phyloP scores from a whole-genome alignment of 345 rosid genomes.

The Camelina hispida region DNA sequence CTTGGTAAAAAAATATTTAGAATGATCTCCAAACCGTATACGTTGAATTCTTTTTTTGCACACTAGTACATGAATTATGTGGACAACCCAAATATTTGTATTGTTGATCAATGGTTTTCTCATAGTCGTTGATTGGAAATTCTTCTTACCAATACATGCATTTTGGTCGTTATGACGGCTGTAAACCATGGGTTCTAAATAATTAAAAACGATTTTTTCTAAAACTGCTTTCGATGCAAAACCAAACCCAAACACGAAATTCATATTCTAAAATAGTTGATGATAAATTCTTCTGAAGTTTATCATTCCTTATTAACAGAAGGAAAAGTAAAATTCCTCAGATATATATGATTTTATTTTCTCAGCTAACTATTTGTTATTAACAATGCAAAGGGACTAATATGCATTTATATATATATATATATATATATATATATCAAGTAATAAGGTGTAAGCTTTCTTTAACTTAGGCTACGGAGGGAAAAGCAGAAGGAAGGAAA shows the following conservation, averaged over 20 bases:
- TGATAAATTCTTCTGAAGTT: neutral
- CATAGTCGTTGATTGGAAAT: neutral
- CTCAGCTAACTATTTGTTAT: constrained; percentile 6
- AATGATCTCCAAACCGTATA: neutral
- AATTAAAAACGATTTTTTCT: neutral
- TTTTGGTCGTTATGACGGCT: constrained; percentile 15
- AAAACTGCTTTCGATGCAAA: neutral
- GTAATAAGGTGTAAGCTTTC: constrained; percentile 4
- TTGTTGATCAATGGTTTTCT: neutral
- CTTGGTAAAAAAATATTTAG: neutral
- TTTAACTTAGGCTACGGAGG: constrained; percentile 30
- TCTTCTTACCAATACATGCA: constrained; percentile 20
- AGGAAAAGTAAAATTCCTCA: neutral
- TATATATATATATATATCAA: neutral
- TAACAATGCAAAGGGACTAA: neutral
- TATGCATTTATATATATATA: neutral
- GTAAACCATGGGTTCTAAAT: neutral
- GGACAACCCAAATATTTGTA: neutral
- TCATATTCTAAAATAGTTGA: neutral
- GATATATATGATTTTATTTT: neutral
- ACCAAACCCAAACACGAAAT: neutral
- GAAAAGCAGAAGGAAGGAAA: constrained; percentile 36
- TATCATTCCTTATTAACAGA: neutral
- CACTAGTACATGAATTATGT: neutral
- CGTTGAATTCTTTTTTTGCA: neutral